Evolutionary conservation across 805 yeast species (phyloP).

Genomic region (Cyberlindnera petersonii): DNA sequence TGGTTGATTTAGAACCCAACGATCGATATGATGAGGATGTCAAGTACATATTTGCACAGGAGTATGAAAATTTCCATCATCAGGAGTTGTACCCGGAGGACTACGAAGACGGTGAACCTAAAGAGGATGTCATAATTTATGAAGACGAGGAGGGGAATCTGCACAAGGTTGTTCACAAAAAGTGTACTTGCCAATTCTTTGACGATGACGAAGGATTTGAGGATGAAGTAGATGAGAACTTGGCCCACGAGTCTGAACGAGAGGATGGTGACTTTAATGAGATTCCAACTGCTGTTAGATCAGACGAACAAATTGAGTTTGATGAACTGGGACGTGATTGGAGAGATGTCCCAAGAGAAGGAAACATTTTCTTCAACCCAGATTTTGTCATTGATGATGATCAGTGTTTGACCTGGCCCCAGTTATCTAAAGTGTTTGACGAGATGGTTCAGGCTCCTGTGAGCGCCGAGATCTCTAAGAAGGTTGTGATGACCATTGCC

Average conservation of each 20-base stretch:
- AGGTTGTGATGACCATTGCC: constrained; percentile 46
- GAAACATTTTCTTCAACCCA: constrained; percentile 38
- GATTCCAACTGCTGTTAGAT: constrained; percentile 34
- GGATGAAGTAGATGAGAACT: constrained; percentile 16
- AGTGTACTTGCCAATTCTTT: constrained; percentile 26
- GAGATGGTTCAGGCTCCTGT: constrained; percentile 29
- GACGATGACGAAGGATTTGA: constrained; percentile 23
- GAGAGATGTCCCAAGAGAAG: constrained; percentile 66
- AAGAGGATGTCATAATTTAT: constrained; percentile 21
- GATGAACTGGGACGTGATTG: constrained; percentile 65
- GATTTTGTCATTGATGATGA: constrained; percentile 14
- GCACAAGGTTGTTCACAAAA: constrained; percentile 24
- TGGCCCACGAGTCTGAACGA: constrained; percentile 1
- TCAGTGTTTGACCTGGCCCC: constrained; percentile 21
- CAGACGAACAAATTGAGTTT: constrained; percentile 39
- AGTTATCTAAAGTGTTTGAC: constrained; percentile 24
- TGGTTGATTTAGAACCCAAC: constrained; percentile 52
- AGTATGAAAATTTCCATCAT: constrained; percentile 41
- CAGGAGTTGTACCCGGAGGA: constrained; percentile 24
- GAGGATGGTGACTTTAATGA: constrained; percentile 16
- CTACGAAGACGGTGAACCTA: constrained; percentile 34
- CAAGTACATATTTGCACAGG: constrained; percentile 56
- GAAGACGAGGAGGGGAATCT: constrained; percentile 28
- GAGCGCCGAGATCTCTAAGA: constrained; percentile 33
- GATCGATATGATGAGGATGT: constrained; percentile 70